Evolutionary conservation across 768 basidiomycete species (phyloP).

Genomic region (Boletus sensibilis): DNA sequence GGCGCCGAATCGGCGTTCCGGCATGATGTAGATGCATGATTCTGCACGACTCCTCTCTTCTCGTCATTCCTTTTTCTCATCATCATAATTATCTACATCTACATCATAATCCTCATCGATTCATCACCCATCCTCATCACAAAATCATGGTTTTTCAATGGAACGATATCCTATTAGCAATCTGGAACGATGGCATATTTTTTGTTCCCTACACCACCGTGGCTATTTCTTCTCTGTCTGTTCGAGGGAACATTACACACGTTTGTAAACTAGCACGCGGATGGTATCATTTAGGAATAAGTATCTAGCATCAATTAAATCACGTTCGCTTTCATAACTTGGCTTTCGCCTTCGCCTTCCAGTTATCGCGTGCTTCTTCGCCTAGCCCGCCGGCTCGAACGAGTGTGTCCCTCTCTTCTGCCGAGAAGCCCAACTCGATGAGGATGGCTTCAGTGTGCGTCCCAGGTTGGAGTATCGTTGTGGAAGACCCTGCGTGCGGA

Average conservation of each 20-base stretch:
- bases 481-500: conserved; percentile 2
- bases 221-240: not conserved
- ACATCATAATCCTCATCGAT: too few relatives aligned
- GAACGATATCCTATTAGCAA: conserved; percentile 11
- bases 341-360: conserved; percentile 19
- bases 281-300: not conserved
- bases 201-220: not conserved
- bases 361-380: conserved; percentile 24
- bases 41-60: not conserved
- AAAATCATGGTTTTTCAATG: not conserved
- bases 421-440: conserved; percentile 48
- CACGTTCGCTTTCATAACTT: conserved; percentile 22
- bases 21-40: conserved; percentile 10
- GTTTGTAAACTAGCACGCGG: conserved; percentile 11
- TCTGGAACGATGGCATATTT: conserved; percentile 8
- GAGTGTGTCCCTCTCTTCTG: conserved; percentile 40
- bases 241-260: not conserved
- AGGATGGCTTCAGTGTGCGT: conserved; percentile 55
- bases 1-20: conserved; percentile 27
- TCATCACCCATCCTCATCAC: not conserved
- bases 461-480: conserved; percentile 43
- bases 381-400: conserved; percentile 49
- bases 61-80: not conserved
- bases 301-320: not conserved
- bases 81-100: not conserved